Conservation (phyloP, 2,329 filamentous ascomycete species). For the Aureobasidium sp. region DNA sequence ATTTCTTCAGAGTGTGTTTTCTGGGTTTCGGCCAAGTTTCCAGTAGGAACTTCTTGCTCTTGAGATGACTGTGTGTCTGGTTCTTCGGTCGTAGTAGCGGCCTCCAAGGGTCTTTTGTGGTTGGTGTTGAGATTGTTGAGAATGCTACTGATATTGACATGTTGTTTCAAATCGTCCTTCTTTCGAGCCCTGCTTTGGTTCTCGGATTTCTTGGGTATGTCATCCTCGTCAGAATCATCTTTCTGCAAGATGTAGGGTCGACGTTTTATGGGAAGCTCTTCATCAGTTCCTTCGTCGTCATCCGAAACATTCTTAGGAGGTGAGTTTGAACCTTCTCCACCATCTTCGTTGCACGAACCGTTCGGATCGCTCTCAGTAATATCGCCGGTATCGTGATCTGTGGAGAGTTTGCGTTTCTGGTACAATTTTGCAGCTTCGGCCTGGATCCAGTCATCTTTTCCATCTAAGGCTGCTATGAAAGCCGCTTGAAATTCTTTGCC, state of each 20-base stretch:
- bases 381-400: neutral
- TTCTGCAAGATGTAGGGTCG: too few species aligned
- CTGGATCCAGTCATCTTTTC: neutral
- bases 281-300: neutral
- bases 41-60: neutral
- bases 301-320: too few species aligned
- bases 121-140: neutral
- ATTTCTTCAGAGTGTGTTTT: neutral
- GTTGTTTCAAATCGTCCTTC: neutral
- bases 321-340: neutral
- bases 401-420: neutral
- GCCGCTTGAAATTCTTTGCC: neutral
- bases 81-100: neutral
- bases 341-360: neutral
- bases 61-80: neutral
- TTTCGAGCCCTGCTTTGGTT: neutral
- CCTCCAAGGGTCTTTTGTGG: neutral
- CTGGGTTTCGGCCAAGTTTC: neutral
- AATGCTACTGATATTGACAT: neutral
- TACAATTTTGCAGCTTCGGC: neutral
- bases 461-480: neutral
- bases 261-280: neutral
- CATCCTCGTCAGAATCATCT: neutral
- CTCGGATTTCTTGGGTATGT: neutral
- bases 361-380: neutral